Evolutionary conservation across 805 yeast genomes (phyloP).

Genomic region (Candida ortonii): DNA sequence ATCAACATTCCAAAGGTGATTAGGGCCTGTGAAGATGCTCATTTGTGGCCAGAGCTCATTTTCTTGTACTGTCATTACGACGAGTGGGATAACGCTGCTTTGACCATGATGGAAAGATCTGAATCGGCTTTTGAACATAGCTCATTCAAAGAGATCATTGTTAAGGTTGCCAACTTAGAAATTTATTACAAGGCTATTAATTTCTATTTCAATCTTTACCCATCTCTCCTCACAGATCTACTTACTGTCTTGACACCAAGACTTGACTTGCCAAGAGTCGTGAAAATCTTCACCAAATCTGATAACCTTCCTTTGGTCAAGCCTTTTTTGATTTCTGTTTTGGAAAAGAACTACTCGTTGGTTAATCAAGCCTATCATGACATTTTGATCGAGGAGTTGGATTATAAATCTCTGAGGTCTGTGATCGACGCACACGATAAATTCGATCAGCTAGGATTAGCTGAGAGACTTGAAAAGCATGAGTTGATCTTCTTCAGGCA

Average conservation of each 20-base stretch:
- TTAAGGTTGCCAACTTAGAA: conserved; percentile 93
- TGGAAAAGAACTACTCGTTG: conserved; percentile 83
- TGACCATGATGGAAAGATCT: conserved; percentile 93
- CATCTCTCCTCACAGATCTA: conserved; percentile 83
- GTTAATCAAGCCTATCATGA: conserved; percentile 96
- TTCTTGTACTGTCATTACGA: conserved; percentile 97
- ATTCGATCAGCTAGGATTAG: conserved; percentile 88
- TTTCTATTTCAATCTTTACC: conserved; percentile 90
- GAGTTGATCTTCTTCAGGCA: conserved; percentile 90
- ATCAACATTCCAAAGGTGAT: conserved; percentile 96
- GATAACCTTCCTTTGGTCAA: conserved; percentile 95
- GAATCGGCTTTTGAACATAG: conserved; percentile 91
- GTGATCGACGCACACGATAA: conserved; percentile 88
- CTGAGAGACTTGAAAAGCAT: conserved; percentile 89
- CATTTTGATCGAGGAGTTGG: conserved; percentile 92
- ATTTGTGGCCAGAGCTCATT: conserved; percentile 93
- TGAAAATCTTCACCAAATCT: conserved; percentile 88
- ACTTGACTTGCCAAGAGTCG: conserved; percentile 91
- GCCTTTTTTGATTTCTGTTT: conserved; percentile 89
- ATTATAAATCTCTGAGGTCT: conserved; percentile 81
- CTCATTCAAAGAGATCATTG: conserved; percentile 91
- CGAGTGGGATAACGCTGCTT: conserved; percentile 98
- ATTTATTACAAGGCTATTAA: conserved; percentile 96
- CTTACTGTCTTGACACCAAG: conserved; percentile 82
- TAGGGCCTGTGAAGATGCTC: conserved; percentile 89